Evolutionary conservation across 192 early-diverging fungal species (phyloP), one percentile per base, ranked within the genome.

Genomic region (Powellomyces hirtus): DNA sequence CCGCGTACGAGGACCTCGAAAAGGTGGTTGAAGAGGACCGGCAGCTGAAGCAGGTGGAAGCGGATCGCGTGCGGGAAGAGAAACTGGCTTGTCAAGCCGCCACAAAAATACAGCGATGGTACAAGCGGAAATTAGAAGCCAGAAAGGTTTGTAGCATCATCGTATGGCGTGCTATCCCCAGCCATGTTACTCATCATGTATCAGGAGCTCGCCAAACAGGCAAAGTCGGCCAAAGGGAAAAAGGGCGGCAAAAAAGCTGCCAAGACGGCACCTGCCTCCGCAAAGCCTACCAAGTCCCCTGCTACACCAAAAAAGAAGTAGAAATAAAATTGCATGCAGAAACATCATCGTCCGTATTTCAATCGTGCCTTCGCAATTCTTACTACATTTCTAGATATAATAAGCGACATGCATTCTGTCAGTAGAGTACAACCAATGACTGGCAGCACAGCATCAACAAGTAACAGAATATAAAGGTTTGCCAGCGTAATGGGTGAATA

Each of bases 1-100:
- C 74, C 18, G 76, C 78, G 42, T 84, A 82, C 64, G 81, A 83
- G 66, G 74, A 77, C 52, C 64, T 86, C 20, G 82, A 86, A 64
- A 77, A 79, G 57, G 66, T 80, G 37, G 84, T 86, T 14, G 84
- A 86, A 53, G 82, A 84, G 49, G 80, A 86, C 33, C 14, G 72
- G 36, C 33, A 30, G 67, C 33, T 33, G 14, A 75, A 79, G 49
- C 71, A 76, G 38, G 44, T 58, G n/a, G 73, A 82, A 67, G 75
- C 74, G 18, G 82, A 86, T 57, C 71, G 80, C 33, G 50, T 62
- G 45, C 38, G 77, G 56, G 61, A 75, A 14, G 29, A 62, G 44
- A 59, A 74, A 11, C 72, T 63, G 27, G 44, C 59, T 5, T 44
- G 34, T 20, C 44, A 49, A 24, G 79, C 82, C 31, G 72, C 72